Percentiles rank a stretch among this genome's conserved stretches.
Conservation (phyloP, 1,284 basidiomycete species). For the Cerioporus squamosus region DNA sequence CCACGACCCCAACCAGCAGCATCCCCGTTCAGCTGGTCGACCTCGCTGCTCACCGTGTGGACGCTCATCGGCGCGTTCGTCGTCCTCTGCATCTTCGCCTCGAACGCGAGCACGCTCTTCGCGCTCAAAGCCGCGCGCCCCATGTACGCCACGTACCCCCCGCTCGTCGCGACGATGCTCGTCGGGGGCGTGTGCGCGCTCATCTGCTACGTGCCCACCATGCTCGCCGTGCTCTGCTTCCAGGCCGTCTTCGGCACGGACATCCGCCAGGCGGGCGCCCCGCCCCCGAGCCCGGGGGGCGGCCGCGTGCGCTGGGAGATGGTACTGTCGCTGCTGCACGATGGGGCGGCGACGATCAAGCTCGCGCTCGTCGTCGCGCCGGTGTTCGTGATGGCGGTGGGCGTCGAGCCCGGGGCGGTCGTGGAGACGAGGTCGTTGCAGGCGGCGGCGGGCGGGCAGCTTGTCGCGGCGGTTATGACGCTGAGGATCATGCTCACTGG, state of each 20-base stretch:
- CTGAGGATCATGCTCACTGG: slow-evolving; percentile 16
- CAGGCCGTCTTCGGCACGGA: slow-evolving; percentile 16
- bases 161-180: slow-evolving; percentile 20
- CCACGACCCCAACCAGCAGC: too few relatives aligned
- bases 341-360: slow-evolving; percentile 21
- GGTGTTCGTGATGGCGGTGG: slow-evolving; percentile 17
- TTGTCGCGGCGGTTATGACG: slow-evolving; percentile 21
- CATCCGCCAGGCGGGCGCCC: slow-evolving; percentile 11
- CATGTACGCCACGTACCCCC: slow-evolving; percentile 16
- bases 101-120: slow-evolving; percentile 13
- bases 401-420: neutral
- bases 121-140: slow-evolving; percentile 20
- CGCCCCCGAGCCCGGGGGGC: neutral
- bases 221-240: slow-evolving; percentile 19
- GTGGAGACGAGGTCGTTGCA: slow-evolving; percentile 15
- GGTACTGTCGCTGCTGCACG: slow-evolving; percentile 14
- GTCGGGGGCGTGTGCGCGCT: slow-evolving; percentile 17
- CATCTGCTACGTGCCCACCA: slow-evolving; percentile 20
- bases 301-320: neutral
- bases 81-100: slow-evolving; percentile 10
- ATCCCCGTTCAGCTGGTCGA: slow-evolving; percentile 11
- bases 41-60: slow-evolving; percentile 17
- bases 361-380: slow-evolving; percentile 20
- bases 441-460: slow-evolving; percentile 23
- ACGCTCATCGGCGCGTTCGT: slow-evolving; percentile 16